Percentiles rank a stretch among this genome's conserved stretches.
phyloP scores from a whole-genome alignment of 306 rosid genomes.

The Abrus precatorius region DNA sequence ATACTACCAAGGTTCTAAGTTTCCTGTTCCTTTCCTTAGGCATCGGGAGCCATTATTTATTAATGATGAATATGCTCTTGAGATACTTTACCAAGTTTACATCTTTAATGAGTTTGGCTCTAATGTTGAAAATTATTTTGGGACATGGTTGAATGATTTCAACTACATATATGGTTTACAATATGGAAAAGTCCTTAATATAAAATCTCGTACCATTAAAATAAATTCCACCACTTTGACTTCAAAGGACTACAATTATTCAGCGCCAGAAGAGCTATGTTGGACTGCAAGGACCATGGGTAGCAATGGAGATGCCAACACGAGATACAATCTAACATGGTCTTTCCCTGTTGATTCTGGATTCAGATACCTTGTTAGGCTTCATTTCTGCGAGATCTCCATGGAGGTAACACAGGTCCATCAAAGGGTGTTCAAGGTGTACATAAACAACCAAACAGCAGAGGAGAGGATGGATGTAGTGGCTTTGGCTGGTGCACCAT shows the following conservation, averaged over 20 bases:
- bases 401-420: constrained; percentile 20
- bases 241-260: constrained; percentile 34
- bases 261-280: constrained; percentile 49
- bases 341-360: constrained; percentile 55
- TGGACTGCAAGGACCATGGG: constrained; percentile 51
- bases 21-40: constrained; percentile 49
- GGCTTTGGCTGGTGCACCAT: constrained; percentile 43
- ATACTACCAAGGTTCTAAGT: constrained; percentile 47
- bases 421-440: constrained; percentile 57
- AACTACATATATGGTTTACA: constrained; percentile 34
- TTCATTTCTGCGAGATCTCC: constrained; percentile 59
- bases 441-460: constrained; percentile 57
- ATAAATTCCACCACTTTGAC: neutral
- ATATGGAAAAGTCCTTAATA: constrained; percentile 40
- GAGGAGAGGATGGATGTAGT: constrained; percentile 51
- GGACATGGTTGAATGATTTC: constrained; percentile 40
- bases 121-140: constrained; percentile 44
- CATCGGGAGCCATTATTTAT: constrained; percentile 21
- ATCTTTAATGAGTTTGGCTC: rapidly evolving
- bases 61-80: constrained; percentile 48
- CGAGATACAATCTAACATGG: constrained; percentile 54
- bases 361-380: constrained; percentile 55
- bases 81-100: constrained; percentile 44
- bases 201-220: rapidly evolving
- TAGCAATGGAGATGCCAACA: constrained; percentile 44